Base-by-base conservation (phyloP, 208 protist genomes). In the Trypanosoma platydactyli region DNA sequence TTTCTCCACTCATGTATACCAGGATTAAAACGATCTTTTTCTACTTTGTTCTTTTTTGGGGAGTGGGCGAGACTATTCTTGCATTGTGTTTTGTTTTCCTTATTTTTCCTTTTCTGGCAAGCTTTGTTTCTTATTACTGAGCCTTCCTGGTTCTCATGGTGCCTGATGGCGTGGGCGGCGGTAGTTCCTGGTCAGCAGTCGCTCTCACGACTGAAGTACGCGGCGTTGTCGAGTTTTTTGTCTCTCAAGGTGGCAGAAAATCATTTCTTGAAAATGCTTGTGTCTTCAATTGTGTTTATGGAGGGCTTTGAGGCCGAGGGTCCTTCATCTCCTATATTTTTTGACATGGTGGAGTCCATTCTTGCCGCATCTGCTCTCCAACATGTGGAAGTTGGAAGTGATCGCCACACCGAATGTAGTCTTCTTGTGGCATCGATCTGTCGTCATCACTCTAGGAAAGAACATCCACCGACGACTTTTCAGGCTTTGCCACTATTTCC, bases 271-370 rank as follows among this genome's bases (percentile, higher is more conserved):
- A 50, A 59, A 45, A 46, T 71, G 29, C 16, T 66, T 30, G 50
- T 61, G 20, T 65, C 64, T 56, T 54, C 64, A 62, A 48, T 77
- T 30, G 51, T 35, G 6, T 72, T 77, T 66, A 41, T 70, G 25
- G 64, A 70, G 41, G 71, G 64, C 4, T 71, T 53, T 55, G 64
- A 68, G 62, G 16, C 22, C 9, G 52, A 75, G 33, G 53, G n/a
- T n/a, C 20, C 27, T 24, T 42, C 50, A 22, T 38, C 53, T 60
- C 18, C 53, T 30, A 58, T 51, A 29, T 50, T 60, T 11, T 49
- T 45, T 38, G 50, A 53, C 27, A 42, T n/a, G 3, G 24, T 30
- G 11, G 25, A 29, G 22, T 33, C 5, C 46, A 13, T 5, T 24
- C 49, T 46, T 71, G 24, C 62, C 20, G 0, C 46, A 49, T 33